phyloP scores from a whole-genome alignment of 2,329 filamentous ascomycete species.

The Byssoonygena ceratinophila region DNA sequence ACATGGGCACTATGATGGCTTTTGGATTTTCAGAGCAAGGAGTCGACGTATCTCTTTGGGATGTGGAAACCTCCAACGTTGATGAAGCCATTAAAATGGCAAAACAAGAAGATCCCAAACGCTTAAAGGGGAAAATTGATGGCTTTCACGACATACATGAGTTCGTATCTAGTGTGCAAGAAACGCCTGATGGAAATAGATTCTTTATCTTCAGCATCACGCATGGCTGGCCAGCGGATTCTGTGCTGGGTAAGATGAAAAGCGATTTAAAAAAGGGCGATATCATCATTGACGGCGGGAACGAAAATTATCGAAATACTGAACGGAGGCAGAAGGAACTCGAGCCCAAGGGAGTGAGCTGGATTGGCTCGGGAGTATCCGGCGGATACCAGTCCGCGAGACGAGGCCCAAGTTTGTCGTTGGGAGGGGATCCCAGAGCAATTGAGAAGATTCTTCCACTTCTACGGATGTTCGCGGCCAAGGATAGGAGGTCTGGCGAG shows the following conservation, averaged over 20 bases:
- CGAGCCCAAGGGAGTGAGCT: slow-evolving; percentile 48
- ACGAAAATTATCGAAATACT: slow-evolving; percentile 56
- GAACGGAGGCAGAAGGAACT: slow-evolving; percentile 52
- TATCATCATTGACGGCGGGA: slow-evolving; percentile 58
- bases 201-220: slow-evolving; percentile 35
- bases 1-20: slow-evolving; percentile 37
- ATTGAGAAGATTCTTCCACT: slow-evolving; percentile 52
- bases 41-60: slow-evolving; percentile 33
- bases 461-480: slow-evolving; percentile 51
- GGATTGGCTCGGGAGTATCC: slow-evolving; percentile 57
- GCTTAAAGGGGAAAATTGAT: slow-evolving; percentile 25
- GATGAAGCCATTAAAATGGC: slow-evolving; percentile 24
- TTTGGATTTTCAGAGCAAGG: slow-evolving; percentile 33
- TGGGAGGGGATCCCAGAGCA: slow-evolving; percentile 49
- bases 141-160: slow-evolving; percentile 29
- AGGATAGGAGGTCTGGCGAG: slow-evolving; percentile 45
- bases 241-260: slow-evolving; percentile 33
- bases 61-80: slow-evolving; percentile 27
- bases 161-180: slow-evolving; percentile 27
- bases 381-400: slow-evolving; percentile 60
- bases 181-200: slow-evolving; percentile 23
- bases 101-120: slow-evolving; percentile 17
- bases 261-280: slow-evolving; percentile 49
- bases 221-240: slow-evolving; percentile 31
- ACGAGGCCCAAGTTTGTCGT: slow-evolving; percentile 56